Evolutionary conservation across 352 stramenopile genomes (phyloP).

Genomic region (Elongisporangium prolatum): DNA sequence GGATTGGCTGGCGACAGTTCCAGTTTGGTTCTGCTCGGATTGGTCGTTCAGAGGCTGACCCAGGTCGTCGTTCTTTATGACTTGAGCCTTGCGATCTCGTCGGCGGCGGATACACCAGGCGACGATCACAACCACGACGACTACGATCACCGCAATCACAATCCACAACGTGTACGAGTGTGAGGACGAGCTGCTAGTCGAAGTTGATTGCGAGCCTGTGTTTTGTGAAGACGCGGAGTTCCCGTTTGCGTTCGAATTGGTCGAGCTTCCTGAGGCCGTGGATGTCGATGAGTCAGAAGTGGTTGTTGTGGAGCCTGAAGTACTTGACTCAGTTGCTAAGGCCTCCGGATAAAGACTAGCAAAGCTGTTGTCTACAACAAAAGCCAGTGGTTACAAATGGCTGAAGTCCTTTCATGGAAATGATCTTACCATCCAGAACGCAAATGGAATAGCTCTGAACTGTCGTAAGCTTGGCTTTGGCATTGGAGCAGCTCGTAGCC

Average conservation of each 20-base stretch:
- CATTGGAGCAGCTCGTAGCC: slow-evolving; percentile 13
- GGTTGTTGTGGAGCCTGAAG: background rate
- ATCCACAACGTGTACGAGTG: background rate
- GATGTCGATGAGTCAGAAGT: background rate
- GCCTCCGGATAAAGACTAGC: background rate
- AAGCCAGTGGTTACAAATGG: slow-evolving; percentile 17
- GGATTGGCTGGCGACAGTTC: slow-evolving; percentile 1
- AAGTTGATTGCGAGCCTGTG: background rate
- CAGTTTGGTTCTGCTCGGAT: slow-evolving; percentile 21
- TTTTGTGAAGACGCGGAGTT: background rate
- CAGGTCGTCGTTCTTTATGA: background rate
- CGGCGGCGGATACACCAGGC: slow-evolving; percentile 2
- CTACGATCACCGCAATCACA: slow-evolving; percentile 5
- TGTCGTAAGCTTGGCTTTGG: slow-evolving; percentile 6
- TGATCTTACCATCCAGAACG: slow-evolving; percentile 7
- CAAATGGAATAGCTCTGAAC: slow-evolving; percentile 1
- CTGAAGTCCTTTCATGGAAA: slow-evolving; percentile 14
- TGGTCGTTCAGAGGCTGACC: slow-evolving; percentile 10
- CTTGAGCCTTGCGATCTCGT: background rate
- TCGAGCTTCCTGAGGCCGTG: background rate
- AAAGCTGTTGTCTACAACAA: slow-evolving; percentile 4
- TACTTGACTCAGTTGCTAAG: background rate
- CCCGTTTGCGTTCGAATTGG: background rate
- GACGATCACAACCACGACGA: slow-evolving; percentile 2
- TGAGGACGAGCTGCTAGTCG: background rate